Conservation (phyloP, 2,329 filamentous ascomycete genomes). For the Tolypocladium ovalisporum region DNA sequence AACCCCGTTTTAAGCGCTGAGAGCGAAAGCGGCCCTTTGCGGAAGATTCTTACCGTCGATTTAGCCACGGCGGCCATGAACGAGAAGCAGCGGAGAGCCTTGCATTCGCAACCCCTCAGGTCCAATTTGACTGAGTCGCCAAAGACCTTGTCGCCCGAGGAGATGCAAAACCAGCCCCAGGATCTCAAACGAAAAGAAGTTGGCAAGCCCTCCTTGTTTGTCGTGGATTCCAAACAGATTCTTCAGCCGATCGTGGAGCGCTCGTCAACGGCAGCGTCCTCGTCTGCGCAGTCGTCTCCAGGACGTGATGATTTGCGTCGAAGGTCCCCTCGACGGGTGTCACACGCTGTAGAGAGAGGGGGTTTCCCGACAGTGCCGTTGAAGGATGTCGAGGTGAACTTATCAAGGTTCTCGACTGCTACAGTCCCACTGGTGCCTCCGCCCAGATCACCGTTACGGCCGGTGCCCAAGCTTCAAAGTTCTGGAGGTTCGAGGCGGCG, state of each 20-base stretch:
- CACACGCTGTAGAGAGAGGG: neutral
- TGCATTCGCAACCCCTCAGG: conserved; percentile 13
- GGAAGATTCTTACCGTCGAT: conserved; percentile 37
- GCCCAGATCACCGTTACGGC: neutral
- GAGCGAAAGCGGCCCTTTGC: conserved; percentile 26
- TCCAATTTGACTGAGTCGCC: conserved; percentile 22
- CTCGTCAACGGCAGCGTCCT: conserved; percentile 9
- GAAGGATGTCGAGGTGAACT: neutral
- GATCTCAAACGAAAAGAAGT: conserved; percentile 28
- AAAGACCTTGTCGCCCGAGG: conserved; percentile 20
- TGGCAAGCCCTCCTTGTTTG: neutral
- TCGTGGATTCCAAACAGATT: neutral
- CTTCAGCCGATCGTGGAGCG: conserved; percentile 2
- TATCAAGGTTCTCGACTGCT: neutral
- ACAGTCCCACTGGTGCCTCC: neutral
- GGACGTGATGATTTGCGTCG: conserved; percentile 37
- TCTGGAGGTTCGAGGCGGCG: neutral
- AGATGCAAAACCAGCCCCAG: conserved; percentile 20
- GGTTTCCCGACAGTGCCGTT: neutral
- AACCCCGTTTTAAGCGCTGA: conserved; percentile 30
- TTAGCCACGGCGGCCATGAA: conserved; percentile 35
- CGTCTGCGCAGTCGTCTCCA: conserved; percentile 38
- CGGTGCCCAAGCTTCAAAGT: neutral
- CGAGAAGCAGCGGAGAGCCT: conserved; percentile 31
- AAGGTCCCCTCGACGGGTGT: conserved; percentile 35